phyloP scores from a whole-genome alignment of 2,329 filamentous ascomycete genomes.

The Ceratocystis destructans region DNA sequence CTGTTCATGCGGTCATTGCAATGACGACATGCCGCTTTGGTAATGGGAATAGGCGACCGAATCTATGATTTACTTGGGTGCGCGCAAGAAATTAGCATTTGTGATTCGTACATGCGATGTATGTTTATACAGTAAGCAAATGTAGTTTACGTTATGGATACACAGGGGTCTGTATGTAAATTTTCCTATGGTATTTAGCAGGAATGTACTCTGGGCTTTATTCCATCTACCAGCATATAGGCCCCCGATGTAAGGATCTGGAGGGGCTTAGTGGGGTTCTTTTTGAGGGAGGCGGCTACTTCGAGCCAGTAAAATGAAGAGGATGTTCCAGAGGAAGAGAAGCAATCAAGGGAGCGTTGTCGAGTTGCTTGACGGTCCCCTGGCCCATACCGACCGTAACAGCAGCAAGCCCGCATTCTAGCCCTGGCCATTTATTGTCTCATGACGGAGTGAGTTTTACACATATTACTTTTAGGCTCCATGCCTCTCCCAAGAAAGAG shows the following conservation, averaged over 20 bases:
- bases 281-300: not conserved
- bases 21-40: not conserved
- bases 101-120: not conserved
- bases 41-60: not conserved
- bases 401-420: not conserved
- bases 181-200: not conserved
- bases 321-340: too few species aligned
- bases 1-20: not conserved
- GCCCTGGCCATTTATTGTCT: not conserved
- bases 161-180: not conserved
- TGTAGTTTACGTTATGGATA: not conserved
- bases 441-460: not conserved
- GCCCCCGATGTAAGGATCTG: not conserved
- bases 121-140: not conserved
- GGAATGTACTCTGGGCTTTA: not conserved
- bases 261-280: not conserved
- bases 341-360: not conserved
- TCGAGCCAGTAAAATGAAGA: not conserved
- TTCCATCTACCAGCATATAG: too few species aligned
- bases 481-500: not conserved
- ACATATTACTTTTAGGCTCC: not conserved
- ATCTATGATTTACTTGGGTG: not conserved
- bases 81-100: not conserved
- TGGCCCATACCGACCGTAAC: not conserved
- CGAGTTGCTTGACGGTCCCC: not conserved